Evolutionary conservation across 352 stramenopile species (phyloP), one percentile per base, ranked within the genome.

Genomic region (Thraustochytrium sp.): DNA sequence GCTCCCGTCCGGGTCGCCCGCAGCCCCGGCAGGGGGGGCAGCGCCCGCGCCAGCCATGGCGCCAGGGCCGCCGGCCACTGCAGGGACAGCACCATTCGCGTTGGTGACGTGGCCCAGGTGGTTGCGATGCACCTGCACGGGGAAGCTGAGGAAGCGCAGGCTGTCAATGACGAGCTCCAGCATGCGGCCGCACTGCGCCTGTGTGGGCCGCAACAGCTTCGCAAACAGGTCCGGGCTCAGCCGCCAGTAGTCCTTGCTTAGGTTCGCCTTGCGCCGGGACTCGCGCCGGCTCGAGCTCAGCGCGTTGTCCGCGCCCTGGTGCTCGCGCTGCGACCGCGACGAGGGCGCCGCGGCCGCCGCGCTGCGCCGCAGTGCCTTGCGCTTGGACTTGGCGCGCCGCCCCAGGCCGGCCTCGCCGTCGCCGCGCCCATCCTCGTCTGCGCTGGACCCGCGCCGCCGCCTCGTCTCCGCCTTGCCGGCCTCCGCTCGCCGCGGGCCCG

Each of bases 111-210:
- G 21, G 2, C 51, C 51, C 26, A n/a, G 16, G n/a, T 64, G 37
- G 2, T 75, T 53, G 31, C 62, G 62, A 11, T 75, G 16, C 34
- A 80, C 40, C 16, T 80, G 68, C 37, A 80, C 68, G 21, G 68
- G 68, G 31, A 80, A 80, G 42, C 68, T 80, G 1, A 80, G 53
- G 38, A 80, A 80, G 5, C 31, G 68, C 26, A 80, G 68, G 68
- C 31, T 80, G 51, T 80, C 68, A 3, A 80, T 80, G 34, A 48
- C 46, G 37, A 80, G 68, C 37, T 80, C 68, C 11, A 80, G 40
- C 68, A 80, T 80, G 26, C 68, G 48, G 13, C 68, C 68, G 68
- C 68, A 80, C 42, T 80, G 68, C 51, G 68, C 68, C 31, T 72
- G 68, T 5, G 68, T 80, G 37, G 68, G 68, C 23, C 68, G 68